Conservation (phyloP, 148 eudicot genomes). For the Cornus florida region DNA sequence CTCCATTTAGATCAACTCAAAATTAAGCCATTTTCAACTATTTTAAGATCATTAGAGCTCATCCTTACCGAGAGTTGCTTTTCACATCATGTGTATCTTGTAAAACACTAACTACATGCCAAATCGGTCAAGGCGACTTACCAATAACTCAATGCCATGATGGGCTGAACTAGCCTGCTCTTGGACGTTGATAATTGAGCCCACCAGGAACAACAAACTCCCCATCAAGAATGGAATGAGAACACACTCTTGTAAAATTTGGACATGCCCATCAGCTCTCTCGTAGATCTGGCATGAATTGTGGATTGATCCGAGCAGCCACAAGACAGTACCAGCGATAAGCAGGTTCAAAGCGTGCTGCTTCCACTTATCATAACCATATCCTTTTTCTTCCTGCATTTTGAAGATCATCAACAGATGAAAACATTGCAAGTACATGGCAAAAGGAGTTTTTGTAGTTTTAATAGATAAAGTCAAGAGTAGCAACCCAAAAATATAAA, state of each 20-base stretch:
- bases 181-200: slow-evolving; percentile 47
- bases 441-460: too few relatives aligned
- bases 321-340: slow-evolving; percentile 66
- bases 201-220: slow-evolving; percentile 66
- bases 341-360: slow-evolving; percentile 60
- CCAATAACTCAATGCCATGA: slow-evolving; percentile 59
- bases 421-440: background rate
- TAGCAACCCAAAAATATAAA: too few relatives aligned
- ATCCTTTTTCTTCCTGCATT: slow-evolving; percentile 59
- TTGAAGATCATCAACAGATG: background rate
- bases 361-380: slow-evolving; percentile 41
- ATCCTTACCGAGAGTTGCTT: background rate
- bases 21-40: background rate
- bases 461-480: too few relatives aligned
- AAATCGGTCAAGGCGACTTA: slow-evolving; percentile 19
- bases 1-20: background rate
- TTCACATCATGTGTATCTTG: background rate
- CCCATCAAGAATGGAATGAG: slow-evolving; percentile 72
- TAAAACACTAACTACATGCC: background rate
- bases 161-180: slow-evolving; percentile 32
- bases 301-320: slow-evolving; percentile 81
- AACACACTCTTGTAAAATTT: slow-evolving; percentile 71
- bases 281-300: slow-evolving; percentile 87
- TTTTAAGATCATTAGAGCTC: background rate
- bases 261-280: slow-evolving; percentile 81